Percentiles rank a stretch among this genome's conserved stretches.
Evolutionary conservation across 768 basidiomycete species (phyloP).

Genomic region (Leucocoprinus birnbaumii): DNA sequence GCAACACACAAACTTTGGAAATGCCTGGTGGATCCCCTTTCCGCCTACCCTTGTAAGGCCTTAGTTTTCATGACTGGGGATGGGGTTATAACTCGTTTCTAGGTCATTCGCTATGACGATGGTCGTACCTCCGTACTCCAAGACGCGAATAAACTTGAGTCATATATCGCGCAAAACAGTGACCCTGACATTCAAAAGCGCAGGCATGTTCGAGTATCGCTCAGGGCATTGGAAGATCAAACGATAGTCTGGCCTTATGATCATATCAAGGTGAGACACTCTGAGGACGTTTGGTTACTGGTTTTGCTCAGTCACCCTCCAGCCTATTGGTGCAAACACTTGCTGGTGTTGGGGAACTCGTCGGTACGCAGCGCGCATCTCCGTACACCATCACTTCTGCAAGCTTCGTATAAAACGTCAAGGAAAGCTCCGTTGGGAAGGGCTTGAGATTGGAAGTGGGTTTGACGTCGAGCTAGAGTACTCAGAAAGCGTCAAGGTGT

Average conservation of each 20-base stretch:
- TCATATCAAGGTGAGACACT: slow-evolving; percentile 36
- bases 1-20: slow-evolving; percentile 58
- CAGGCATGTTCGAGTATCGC: slow-evolving; percentile 56
- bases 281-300: background rate
- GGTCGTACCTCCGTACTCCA: slow-evolving; percentile 47
- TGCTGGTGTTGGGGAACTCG: slow-evolving; percentile 41
- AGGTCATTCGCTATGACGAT: slow-evolving; percentile 72
- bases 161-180: slow-evolving; percentile 62
- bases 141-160: slow-evolving; percentile 48
- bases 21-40: slow-evolving; percentile 80
- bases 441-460: slow-evolving; percentile 62
- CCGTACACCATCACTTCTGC: slow-evolving; percentile 43
- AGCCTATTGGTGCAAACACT: slow-evolving; percentile 47
- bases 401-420: slow-evolving; percentile 48
- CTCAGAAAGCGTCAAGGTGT: slow-evolving; percentile 42
- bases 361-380: slow-evolving; percentile 50
- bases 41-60: slow-evolving; percentile 62
- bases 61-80: background rate
- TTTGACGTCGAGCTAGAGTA: slow-evolving; percentile 63
- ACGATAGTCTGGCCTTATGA: slow-evolving; percentile 63
- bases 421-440: slow-evolving; percentile 50
- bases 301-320: slow-evolving; percentile 3
- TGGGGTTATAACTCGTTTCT: background rate
- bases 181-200: slow-evolving; percentile 42
- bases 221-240: slow-evolving; percentile 65